Conservation (phyloP, 257 asterid genomes). For the Solanum ossicruentum region DNA sequence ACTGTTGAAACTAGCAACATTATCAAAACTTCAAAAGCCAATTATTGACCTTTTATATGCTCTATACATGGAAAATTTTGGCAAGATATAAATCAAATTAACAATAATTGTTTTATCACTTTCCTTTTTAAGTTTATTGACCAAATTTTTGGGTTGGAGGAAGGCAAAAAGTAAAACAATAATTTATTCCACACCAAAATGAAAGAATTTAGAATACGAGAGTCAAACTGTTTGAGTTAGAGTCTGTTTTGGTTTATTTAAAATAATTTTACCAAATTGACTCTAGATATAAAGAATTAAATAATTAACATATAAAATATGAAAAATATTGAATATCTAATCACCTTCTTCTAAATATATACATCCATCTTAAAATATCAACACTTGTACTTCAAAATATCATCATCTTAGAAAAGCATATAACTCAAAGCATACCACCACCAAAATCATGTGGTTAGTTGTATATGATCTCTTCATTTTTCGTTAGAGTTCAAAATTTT, state of each 20-base stretch:
- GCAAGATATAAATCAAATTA: neutral
- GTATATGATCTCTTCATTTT: neutral
- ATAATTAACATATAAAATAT: too few species aligned
- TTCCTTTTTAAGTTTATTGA: neutral
- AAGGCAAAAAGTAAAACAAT: neutral
- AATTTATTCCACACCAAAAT: rapidly evolving
- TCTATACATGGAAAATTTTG: neutral
- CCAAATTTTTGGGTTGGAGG: neutral
- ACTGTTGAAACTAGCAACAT: neutral
- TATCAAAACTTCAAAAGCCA: neutral
- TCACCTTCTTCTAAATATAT: neutral
- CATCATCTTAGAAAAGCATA: neutral
- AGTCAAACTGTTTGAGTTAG: neutral
- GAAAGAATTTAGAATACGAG: neutral
- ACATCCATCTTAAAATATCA: neutral
- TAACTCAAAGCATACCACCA: neutral
- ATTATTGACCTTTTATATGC: neutral
- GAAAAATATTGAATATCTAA: neutral
- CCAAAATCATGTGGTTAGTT: neutral
- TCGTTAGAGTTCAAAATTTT: neutral
- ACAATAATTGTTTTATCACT: neutral
- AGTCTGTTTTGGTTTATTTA: neutral
- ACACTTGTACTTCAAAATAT: neutral
- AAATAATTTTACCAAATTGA: neutral
- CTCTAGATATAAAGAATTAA: neutral